Conservation (phyloP, 2,329 filamentous ascomycete genomes). For the Camillea tinctor region DNA sequence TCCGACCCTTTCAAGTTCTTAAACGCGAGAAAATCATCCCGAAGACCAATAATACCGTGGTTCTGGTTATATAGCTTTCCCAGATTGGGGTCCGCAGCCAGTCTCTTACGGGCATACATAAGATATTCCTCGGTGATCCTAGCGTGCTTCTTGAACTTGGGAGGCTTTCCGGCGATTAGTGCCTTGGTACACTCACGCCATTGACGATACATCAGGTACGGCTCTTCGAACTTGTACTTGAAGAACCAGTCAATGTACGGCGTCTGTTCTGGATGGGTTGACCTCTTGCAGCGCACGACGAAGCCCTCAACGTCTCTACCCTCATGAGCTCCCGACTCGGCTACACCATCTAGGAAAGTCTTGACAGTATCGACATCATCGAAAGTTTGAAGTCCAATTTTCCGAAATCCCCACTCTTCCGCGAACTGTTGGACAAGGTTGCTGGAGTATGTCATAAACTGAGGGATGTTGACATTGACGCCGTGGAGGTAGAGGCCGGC, state of each 20-base stretch:
- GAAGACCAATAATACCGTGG: conserved; percentile 89
- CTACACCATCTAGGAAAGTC: conserved; percentile 77
- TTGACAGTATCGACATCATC: conserved; percentile 73
- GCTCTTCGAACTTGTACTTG: conserved; percentile 99
- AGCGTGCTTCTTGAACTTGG: conserved; percentile 81
- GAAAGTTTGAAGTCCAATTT: conserved; percentile 77
- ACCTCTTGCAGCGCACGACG: conserved; percentile 83
- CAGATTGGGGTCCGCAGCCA: conserved; percentile 67
- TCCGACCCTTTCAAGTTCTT: conserved; percentile 86
- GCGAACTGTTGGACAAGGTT: conserved; percentile 85
- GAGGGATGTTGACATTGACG: conserved; percentile 91
- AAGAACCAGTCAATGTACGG: conserved; percentile 96
- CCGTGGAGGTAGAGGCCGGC: conserved; percentile 94
- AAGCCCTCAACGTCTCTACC: conserved; percentile 96
- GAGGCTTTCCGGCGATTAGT: conserved; percentile 71
- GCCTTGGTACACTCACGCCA: conserved; percentile 97
- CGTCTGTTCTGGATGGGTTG: conserved; percentile 44
- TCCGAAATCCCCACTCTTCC: conserved; percentile 88
- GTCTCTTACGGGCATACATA: conserved; percentile 70
- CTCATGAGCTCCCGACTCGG: conserved; percentile 84
- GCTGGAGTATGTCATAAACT: conserved; percentile 85
- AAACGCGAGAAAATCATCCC: conserved; percentile 81
- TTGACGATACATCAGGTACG: conserved; percentile 97
- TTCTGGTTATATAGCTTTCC: conserved; percentile 76
- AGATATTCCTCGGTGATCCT: conserved; percentile 92